Conservation (phyloP, 2,329 filamentous ascomycete genomes). For the Beauveria sp. region DNA sequence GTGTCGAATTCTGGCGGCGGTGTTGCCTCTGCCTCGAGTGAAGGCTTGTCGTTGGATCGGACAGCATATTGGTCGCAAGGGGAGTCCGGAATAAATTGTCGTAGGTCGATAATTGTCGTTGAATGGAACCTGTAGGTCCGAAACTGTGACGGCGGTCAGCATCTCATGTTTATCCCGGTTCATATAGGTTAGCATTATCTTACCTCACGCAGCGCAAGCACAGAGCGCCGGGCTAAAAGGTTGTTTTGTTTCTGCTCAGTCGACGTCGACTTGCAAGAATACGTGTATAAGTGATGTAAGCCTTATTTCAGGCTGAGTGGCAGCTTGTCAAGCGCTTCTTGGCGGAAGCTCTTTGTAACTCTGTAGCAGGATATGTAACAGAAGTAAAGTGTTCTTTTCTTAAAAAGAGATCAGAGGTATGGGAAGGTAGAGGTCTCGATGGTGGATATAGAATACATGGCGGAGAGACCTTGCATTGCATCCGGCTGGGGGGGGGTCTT, state of each 20-base stretch:
- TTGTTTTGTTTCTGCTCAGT: conserved; percentile 39
- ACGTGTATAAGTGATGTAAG: conserved; percentile 14
- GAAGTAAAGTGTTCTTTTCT: conserved; percentile 13
- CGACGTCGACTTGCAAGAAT: conserved; percentile 31
- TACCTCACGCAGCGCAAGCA: conserved; percentile 81
- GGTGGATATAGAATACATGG: conserved; percentile 19
- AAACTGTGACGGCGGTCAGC: conserved; percentile 30
- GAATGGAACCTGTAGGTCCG: conserved; percentile 41
- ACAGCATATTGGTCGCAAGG: conserved; percentile 70
- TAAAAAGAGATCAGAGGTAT: conserved; percentile 7
- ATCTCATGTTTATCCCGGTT: conserved; percentile 5
- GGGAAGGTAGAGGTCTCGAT: conserved; percentile 12
- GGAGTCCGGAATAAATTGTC: conserved; percentile 56
- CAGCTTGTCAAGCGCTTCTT: conserved; percentile 12
- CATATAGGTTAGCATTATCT: conserved; percentile 15
- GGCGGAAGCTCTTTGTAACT: conserved; percentile 10
- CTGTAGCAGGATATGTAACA: conserved; percentile 10
- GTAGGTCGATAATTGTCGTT: conserved; percentile 44
- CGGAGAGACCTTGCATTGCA: conserved; percentile 15
- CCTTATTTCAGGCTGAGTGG: conserved; percentile 27
- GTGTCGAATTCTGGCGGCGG: conserved; percentile 82
- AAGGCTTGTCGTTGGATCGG: conserved; percentile 64
- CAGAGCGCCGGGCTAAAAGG: conserved; percentile 64
- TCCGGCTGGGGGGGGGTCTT: conserved; percentile 17
- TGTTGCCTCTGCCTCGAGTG: conserved; percentile 53